These are phyloP conservation scores for Fusarium transvaalense DNA, from an alignment of 2,329 filamentous ascomycete genomes.

Conservation along the genomic window DNA sequence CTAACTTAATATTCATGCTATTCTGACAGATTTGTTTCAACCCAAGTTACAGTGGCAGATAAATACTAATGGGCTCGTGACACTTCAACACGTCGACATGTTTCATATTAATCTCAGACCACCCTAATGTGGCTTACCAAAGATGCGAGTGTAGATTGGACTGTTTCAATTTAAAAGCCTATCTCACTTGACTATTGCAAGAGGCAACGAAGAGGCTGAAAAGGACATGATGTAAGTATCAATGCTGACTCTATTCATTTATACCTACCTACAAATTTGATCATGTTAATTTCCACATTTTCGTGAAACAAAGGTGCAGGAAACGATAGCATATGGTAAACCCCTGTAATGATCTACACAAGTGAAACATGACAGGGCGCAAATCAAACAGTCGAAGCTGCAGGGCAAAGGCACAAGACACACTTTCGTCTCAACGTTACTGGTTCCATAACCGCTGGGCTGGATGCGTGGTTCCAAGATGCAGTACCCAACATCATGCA, in stretches of 20 bases:
- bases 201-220: background rate
- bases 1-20: background rate
- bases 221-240: background rate
- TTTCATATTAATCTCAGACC: background rate
- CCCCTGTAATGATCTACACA: slow-evolving; percentile 3
- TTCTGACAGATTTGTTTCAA: slow-evolving; percentile 1
- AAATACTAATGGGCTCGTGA: background rate
- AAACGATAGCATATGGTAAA: background rate
- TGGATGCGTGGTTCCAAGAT: background rate
- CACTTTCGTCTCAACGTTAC: background rate
- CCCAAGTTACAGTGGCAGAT: background rate
- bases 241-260: background rate
- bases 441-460: background rate
- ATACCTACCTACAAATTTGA: too few species aligned
- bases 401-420: background rate
- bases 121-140: background rate
- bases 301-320: background rate
- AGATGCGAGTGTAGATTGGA: background rate
- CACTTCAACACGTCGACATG: background rate
- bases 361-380: slow-evolving; percentile 8
- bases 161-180: background rate
- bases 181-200: background rate
- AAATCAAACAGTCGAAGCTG: background rate
- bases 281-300: background rate
- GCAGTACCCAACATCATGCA: background rate